phyloP scores from a whole-genome alignment of 371 early-diverging fungal species.

The Circinella minor region DNA sequence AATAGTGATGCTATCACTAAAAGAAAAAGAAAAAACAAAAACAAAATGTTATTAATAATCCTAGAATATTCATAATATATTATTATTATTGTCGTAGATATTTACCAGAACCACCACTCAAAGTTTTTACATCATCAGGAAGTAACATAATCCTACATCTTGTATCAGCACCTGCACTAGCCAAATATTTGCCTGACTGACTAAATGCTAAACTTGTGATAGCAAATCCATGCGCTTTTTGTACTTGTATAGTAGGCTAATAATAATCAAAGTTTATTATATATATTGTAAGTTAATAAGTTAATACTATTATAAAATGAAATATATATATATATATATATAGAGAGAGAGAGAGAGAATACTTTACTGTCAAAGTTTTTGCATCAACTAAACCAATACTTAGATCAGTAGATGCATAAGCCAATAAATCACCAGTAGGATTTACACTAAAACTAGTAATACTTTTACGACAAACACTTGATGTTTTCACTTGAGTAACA shows the following conservation, averaged over 20 bases:
- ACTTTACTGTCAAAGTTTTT: slow-evolving; percentile 53
- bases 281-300: no score
- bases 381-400: slow-evolving; percentile 62
- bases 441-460: slow-evolving; percentile 47
- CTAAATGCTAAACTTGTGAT: slow-evolving; percentile 61
- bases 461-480: slow-evolving; percentile 37
- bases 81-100: no score
- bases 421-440: slow-evolving; percentile 57
- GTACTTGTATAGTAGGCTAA: slow-evolving; percentile 46
- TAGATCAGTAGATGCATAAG: slow-evolving; percentile 64
- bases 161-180: slow-evolving; percentile 65
- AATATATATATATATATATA: not conserved
- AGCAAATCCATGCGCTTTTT: slow-evolving; percentile 54
- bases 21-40: no score
- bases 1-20: not conserved
- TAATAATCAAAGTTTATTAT: not conserved
- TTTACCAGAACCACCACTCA: slow-evolving; percentile 16
- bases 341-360: no score
- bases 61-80: no score
- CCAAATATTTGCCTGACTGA: slow-evolving; percentile 41
- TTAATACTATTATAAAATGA: not conserved
- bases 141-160: slow-evolving; percentile 48
- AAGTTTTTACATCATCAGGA: slow-evolving; percentile 30
- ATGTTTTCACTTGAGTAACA: slow-evolving; percentile 29
- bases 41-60: no score